Base-by-base conservation (phyloP, 2,329 filamentous ascomycete species). In the Phialocephala subalpina region DNA sequence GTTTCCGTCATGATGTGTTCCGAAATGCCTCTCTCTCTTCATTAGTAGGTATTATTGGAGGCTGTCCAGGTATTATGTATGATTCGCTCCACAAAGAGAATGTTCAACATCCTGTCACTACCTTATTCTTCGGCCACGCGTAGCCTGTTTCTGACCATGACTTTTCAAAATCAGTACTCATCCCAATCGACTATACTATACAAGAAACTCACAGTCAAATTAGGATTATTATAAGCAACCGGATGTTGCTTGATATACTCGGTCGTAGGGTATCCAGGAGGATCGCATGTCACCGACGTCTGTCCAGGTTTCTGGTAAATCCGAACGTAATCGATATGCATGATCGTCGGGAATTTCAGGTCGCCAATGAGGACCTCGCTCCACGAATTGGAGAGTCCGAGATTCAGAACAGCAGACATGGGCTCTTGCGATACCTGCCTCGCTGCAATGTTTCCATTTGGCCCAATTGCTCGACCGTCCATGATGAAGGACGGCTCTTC, bases 171-270 rank as follows among this genome's bases (percentile, higher is more conserved):
- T 67, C 25, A 65, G 52, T 33, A 38, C 27, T 38, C n/a, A 53
- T n/a, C 25, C 18, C 16, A 5, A 27, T n/a, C 12, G 20, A n/a
- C 25, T 9, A 27, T 20, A n/a, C 18, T 3, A 38, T 47, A 20
- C 56, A 18, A 52, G 29, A 47, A 58, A 79, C 82, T 77, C 72
- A 83, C 82, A 12, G 84, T 86, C 1, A 81, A 68, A 70, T 87
- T 86, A 0, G 80, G 77, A 72, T 92, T 91, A 36, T 78, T 77
- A 73, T 92, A 92, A 2, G 87, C 83, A 60, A 83, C 80, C 1
- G 82, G 81, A 74, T 92, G 90, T 1, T 84, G 79, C 59, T 79
- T 79, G 73, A 92, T 92, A 76, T 92, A 92, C 1, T 83, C 76
- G 0, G 89, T 92, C 0, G 90, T 92, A 60, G 86, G 84, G 74